phyloP scores from a whole-genome alignment of 1,284 basidiomycete genomes.

The Gastroboletus turbinatus region DNA sequence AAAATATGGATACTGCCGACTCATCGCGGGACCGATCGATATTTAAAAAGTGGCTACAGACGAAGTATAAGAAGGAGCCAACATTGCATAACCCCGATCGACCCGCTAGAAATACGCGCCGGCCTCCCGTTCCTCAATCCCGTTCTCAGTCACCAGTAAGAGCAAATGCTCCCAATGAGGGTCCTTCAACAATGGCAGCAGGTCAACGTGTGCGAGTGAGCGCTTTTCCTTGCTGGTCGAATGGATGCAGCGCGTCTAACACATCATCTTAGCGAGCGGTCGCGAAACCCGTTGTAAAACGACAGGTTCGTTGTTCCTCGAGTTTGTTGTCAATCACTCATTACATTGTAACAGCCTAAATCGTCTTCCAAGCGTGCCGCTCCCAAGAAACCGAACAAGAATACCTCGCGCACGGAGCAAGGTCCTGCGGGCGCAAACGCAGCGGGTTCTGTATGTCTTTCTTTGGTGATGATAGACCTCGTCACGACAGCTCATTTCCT shows the following conservation, averaged over 20 bases:
- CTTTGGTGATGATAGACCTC: too few species aligned
- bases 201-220: not conserved
- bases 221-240: not conserved
- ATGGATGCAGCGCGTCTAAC: not conserved
- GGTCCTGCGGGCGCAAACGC: not conserved
- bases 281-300: not conserved
- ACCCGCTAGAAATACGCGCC: too few species aligned
- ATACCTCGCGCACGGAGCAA: not conserved
- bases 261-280: not conserved
- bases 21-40: not conserved
- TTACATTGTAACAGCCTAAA: not conserved
- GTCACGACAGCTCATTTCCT: not conserved
- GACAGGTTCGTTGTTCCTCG: not conserved
- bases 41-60: not conserved
- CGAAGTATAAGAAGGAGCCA: not conserved
- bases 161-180: not conserved
- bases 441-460: not conserved
- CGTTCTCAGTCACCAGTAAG: not conserved
- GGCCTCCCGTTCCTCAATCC: not conserved
- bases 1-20: too few species aligned
- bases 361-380: not conserved
- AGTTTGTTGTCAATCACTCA: not conserved
- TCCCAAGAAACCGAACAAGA: not conserved
- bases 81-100: not conserved
- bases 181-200: not conserved